These are phyloP conservation scores for Barnettozyma wickerhamii DNA, from an alignment of 805 yeast genomes.

Conservation along the genomic window DNA sequence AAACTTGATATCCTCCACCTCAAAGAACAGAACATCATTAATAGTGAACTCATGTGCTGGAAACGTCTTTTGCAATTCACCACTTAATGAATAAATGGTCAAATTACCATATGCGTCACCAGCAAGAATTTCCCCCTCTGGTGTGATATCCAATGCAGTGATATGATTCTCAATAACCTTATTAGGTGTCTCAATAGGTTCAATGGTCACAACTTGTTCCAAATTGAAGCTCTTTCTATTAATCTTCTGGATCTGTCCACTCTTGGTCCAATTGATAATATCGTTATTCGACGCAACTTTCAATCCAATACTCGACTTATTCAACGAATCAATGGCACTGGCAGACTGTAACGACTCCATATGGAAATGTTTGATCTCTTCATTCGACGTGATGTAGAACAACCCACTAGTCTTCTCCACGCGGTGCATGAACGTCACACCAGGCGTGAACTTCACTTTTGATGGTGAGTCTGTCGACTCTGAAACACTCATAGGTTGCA, in stretches of 20 bases:
- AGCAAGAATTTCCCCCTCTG: slow-evolving; percentile 27
- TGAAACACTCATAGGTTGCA: too few relatives aligned
- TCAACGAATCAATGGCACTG: slow-evolving; percentile 33
- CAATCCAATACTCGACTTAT: slow-evolving; percentile 36
- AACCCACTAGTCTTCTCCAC: slow-evolving; percentile 22
- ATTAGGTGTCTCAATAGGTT: slow-evolving; percentile 22
- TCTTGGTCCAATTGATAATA: slow-evolving; percentile 38
- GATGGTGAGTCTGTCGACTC: slow-evolving; percentile 31
- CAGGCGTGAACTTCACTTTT: slow-evolving; percentile 20
- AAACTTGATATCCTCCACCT: slow-evolving; percentile 26
- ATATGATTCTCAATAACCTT: slow-evolving; percentile 37
- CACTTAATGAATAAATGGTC: slow-evolving; percentile 16
- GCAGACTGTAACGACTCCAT: slow-evolving; percentile 10
- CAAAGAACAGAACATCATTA: slow-evolving; percentile 40
- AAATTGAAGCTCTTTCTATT: slow-evolving; percentile 16
- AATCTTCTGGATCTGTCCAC: slow-evolving; percentile 35
- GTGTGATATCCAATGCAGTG: slow-evolving; percentile 35
- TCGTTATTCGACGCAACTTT: slow-evolving; percentile 31
- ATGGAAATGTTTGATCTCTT: slow-evolving; percentile 32
- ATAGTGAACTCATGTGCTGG: slow-evolving; percentile 51
- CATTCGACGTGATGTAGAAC: slow-evolving; percentile 32
- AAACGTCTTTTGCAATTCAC: slow-evolving; percentile 23
- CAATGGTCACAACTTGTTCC: slow-evolving; percentile 7
- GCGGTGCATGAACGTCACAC: slow-evolving; percentile 22
- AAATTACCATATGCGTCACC: slow-evolving; percentile 52